Percentiles rank a stretch among this genome's conserved stretches.
Evolutionary conservation across 257 asterid species (phyloP).

Genomic region (Cynanchum wilfordii): DNA sequence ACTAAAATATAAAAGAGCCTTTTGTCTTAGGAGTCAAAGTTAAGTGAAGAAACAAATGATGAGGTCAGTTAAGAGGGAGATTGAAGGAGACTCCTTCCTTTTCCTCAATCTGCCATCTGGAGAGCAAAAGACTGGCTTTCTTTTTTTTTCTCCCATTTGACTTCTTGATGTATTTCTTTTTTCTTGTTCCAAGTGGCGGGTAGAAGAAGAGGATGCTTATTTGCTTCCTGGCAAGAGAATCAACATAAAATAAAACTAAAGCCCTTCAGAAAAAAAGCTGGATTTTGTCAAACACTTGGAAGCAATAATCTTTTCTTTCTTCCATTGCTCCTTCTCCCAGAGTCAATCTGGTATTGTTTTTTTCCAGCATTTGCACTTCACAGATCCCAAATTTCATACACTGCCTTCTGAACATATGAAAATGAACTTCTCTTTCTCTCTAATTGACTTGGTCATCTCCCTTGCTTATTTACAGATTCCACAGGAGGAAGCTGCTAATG

Average conservation of each 20-base stretch:
- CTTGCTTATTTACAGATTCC: neutral
- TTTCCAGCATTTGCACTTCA: no score
- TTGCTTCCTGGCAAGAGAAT: neutral
- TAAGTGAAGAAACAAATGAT: conserved; percentile 2
- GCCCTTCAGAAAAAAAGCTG: neutral
- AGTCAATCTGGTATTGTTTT: no score
- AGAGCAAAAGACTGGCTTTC: conserved; percentile 6
- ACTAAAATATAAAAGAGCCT: neutral
- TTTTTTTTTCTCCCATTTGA: neutral
- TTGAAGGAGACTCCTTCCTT: neutral
- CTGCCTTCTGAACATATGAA: no score
- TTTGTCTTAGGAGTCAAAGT: conserved; percentile 6
- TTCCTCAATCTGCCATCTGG: conserved; percentile 20
- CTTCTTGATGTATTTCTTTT: neutral
- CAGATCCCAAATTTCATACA: no score
- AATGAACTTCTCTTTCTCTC: no score
- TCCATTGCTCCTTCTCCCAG: neutral
- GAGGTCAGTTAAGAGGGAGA: neutral
- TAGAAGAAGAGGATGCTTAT: neutral
- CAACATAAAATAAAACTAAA: neutral
- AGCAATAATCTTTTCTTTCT: neutral
- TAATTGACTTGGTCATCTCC: neutral
- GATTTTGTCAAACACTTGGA: conserved; percentile 14
- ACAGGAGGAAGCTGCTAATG: conserved; percentile 8
- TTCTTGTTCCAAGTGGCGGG: conserved; percentile 12